phyloP scores from a whole-genome alignment of 2,329 filamentous ascomycete species.

The Sphaerulina populicola region DNA sequence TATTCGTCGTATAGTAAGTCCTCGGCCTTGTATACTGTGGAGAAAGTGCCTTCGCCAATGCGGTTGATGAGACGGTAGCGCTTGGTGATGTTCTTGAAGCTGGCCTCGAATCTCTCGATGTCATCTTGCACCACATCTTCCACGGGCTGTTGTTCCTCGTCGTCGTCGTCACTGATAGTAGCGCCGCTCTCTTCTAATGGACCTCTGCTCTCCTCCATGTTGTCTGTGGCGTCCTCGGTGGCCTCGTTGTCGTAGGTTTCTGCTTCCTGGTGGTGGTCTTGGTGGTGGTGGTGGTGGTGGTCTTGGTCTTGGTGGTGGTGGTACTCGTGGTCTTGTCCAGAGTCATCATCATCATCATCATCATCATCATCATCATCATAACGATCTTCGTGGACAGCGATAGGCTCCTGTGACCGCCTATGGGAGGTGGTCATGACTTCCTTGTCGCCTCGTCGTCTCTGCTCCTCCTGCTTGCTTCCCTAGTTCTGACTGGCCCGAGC shows the following conservation, averaged over 20 bases:
- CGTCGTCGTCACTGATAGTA: slow-evolving; percentile 36
- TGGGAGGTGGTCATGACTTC: slow-evolving; percentile 21
- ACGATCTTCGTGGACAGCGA: slow-evolving; percentile 18
- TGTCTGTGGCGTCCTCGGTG: slow-evolving; percentile 35
- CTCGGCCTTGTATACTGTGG: slow-evolving; percentile 97
- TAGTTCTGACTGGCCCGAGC: not conserved
- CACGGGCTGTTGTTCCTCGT: slow-evolving; percentile 49
- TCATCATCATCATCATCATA: too few species aligned
- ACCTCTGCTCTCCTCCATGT: slow-evolving; percentile 43
- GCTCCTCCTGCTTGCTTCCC: not conserved
- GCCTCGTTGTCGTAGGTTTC: slow-evolving; percentile 18
- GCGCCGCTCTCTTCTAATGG: slow-evolving; percentile 45
- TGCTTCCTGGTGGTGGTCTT: slow-evolving; percentile 8
- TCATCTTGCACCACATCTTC: slow-evolving; percentile 68
- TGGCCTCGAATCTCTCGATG: slow-evolving; percentile 74
- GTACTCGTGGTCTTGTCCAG: not conserved
- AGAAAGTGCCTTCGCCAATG: slow-evolving; percentile 97
- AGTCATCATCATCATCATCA: too few species aligned
- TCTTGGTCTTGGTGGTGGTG: slow-evolving; percentile 6
- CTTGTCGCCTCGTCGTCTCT: slow-evolving; percentile 14
- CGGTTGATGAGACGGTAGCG: slow-evolving; percentile 88
- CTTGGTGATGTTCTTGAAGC: slow-evolving; percentile 74
- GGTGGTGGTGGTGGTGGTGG: slow-evolving; percentile 9
- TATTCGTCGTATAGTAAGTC: slow-evolving; percentile 78
- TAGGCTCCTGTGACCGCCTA: slow-evolving; percentile 15